These are phyloP conservation scores for Helianthus tuberosus DNA, from an alignment of 129 eudicot genomes.

Conservation along the genomic window DNA sequence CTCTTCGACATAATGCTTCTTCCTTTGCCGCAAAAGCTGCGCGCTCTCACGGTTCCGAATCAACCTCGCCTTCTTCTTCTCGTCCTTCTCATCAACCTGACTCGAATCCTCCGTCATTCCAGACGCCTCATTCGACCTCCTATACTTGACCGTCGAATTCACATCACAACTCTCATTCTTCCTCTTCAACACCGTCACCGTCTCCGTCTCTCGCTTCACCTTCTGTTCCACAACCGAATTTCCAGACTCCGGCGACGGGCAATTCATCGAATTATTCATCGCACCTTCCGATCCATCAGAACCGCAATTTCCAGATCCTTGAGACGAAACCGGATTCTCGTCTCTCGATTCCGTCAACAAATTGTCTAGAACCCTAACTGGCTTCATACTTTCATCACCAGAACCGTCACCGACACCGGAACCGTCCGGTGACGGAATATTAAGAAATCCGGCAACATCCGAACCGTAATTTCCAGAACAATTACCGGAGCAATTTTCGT, in stretches of 20 bases:
- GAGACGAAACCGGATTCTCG: slow-evolving; percentile 47
- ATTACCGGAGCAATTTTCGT: not conserved
- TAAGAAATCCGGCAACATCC: slow-evolving; percentile 10
- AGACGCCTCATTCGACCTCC: slow-evolving; percentile 36
- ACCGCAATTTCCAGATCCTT: slow-evolving; percentile 59
- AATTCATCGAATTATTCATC: slow-evolving; percentile 29
- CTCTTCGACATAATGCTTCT: slow-evolving; percentile 91
- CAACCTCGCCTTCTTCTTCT: slow-evolving; percentile 83
- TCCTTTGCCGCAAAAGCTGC: slow-evolving; percentile 87
- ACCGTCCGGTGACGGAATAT: not conserved
- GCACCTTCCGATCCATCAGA: slow-evolving; percentile 41
- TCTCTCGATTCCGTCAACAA: slow-evolving; percentile 30
- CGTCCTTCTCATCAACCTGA: slow-evolving; percentile 49
- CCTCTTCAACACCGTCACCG: slow-evolving; percentile 54
- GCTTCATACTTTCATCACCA: slow-evolving; percentile 3
- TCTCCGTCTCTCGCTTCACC: slow-evolving; percentile 47
- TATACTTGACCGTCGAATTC: slow-evolving; percentile 41
- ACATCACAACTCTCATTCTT: slow-evolving; percentile 56
- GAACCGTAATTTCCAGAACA: slow-evolving; percentile 34
- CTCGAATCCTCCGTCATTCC: slow-evolving; percentile 19
- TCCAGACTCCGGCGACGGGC: slow-evolving; percentile 42
- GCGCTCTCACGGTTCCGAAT: slow-evolving; percentile 94
- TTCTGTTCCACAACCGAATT: slow-evolving; percentile 61
- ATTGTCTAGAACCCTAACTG: slow-evolving; percentile 22
- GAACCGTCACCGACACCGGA: slow-evolving; percentile 36